phyloP scores from a whole-genome alignment of 2,329 filamentous ascomycete species.

The Talaromyces sp. region DNA sequence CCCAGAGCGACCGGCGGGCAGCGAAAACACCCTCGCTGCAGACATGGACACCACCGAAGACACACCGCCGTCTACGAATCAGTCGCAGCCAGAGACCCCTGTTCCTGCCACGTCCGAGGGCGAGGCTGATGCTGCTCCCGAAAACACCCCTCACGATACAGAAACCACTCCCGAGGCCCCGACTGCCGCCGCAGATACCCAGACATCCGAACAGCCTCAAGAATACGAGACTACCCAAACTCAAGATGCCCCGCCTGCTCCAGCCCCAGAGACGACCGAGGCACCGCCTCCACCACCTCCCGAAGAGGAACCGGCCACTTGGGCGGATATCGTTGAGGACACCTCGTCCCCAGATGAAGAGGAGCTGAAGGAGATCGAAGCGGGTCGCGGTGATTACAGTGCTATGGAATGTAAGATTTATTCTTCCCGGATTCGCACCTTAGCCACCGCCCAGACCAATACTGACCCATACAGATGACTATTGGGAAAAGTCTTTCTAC shows the following conservation, averaged over 20 bases:
- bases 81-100: neutral
- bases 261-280: slow-evolving; percentile 9
- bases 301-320: slow-evolving; percentile 38
- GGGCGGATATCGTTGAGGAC: slow-evolving; percentile 54
- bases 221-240: neutral
- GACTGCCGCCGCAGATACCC: slow-evolving; percentile 1
- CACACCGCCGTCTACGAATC: slow-evolving; percentile 1
- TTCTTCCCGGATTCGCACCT: neutral
- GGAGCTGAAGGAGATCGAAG: slow-evolving; percentile 55
- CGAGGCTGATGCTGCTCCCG: neutral
- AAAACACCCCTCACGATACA: neutral
- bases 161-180: neutral
- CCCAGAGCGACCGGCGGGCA: neutral
- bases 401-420: slow-evolving; percentile 47
- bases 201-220: neutral
- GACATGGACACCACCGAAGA: slow-evolving; percentile 19
- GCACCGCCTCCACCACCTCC: slow-evolving; percentile 16
- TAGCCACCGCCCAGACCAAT: slow-evolving; percentile 2
- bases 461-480: slow-evolving; percentile 34
- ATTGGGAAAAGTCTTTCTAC: slow-evolving; percentile 56
- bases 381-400: slow-evolving; percentile 43
- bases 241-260: slow-evolving; percentile 1
- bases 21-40: neutral
- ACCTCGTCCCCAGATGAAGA: slow-evolving; percentile 50
- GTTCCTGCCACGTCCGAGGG: neutral